Conservation (phyloP, 1,139 yeast genomes). For the Hansenula lynferdii region DNA sequence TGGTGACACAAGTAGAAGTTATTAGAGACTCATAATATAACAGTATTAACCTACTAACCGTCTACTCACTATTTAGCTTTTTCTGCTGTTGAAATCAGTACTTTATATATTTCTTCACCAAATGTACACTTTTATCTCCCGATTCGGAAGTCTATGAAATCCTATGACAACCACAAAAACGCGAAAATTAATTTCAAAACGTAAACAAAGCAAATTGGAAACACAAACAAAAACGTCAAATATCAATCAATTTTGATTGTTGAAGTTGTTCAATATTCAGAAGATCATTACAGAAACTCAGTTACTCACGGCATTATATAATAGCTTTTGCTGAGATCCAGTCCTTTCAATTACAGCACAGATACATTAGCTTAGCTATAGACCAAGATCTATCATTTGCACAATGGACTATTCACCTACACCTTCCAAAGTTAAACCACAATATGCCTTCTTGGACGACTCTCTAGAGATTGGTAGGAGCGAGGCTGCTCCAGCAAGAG, state of each 20-base stretch:
- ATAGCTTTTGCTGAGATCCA: no score
- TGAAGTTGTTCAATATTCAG: no score
- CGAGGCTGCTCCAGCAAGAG: neutral
- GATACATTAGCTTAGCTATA: neutral
- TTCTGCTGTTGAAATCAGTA: constrained; percentile 18
- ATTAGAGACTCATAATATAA: no score
- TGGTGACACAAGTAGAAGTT: no score
- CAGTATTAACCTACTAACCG: no score
- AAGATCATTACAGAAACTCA: no score
- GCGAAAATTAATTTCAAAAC: neutral
- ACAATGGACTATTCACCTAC: constrained; percentile 24
- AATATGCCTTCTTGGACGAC: constrained; percentile 18
- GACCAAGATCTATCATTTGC: neutral
- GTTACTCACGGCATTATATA: no score
- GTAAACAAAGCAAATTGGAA: neutral
- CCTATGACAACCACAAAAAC: no score
- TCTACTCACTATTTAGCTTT: no score
- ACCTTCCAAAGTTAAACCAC: constrained; percentile 17
- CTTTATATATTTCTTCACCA: neutral
- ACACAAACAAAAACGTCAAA: neutral
- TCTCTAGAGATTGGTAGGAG: constrained; percentile 15
- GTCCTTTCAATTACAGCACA: no score
- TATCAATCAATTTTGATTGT: no score
- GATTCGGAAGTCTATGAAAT: neutral
- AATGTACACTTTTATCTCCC: neutral